Evolutionary conservation across 495 filamentous ascomycete genomes (phyloP), one percentile per base, ranked within the genome.

Genomic region (Penicillium nucicola): DNA sequence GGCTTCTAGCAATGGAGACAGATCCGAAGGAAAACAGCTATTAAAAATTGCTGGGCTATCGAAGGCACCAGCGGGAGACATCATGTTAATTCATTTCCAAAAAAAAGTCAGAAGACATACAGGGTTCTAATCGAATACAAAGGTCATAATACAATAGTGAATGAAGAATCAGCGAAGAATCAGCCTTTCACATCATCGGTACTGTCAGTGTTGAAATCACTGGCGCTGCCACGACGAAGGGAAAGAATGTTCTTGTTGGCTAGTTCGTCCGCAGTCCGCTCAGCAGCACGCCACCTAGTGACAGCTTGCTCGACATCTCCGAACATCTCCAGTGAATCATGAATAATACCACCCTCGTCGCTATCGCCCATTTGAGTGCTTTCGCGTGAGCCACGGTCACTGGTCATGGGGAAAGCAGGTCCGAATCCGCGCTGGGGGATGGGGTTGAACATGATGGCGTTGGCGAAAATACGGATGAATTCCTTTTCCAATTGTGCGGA

Each of bases 401-500:
- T 60, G 35, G 55, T 61, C 69, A 76, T 70, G 5, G 79, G 66
- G 55, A 87, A 86, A 3, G 74, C 72, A 3, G 77, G 80, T 0
- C 86, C 85, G 32, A 88, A 81, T 0, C 86, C 86, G 32, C 87
- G 84, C 33, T 79, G 69, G 0, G 85, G 80, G 50, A 89, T 82
- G 1, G 86, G 82, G 55, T 97, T 98, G 77, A 90, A 98, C 93
- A 97, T 97, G 61, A 96, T 84, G 12, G 92, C 92, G 60, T 98
- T 98, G 42, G 89, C 86, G 61, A 97, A 97, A 87, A 97, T 96
- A 57, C 92, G 88, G 54, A 93, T 90, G n/a, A 98, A 68, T 63
- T 97, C 92, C 55, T 92, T 90, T 62, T 98, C 93, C 12, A 98
- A 75, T 64, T 98, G 93, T 3, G 84, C 80, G n/a, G 84, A 88